These are phyloP conservation scores for Xylaria acuta DNA, from an alignment of 495 filamentous ascomycete species.

Conservation along the genomic window DNA sequence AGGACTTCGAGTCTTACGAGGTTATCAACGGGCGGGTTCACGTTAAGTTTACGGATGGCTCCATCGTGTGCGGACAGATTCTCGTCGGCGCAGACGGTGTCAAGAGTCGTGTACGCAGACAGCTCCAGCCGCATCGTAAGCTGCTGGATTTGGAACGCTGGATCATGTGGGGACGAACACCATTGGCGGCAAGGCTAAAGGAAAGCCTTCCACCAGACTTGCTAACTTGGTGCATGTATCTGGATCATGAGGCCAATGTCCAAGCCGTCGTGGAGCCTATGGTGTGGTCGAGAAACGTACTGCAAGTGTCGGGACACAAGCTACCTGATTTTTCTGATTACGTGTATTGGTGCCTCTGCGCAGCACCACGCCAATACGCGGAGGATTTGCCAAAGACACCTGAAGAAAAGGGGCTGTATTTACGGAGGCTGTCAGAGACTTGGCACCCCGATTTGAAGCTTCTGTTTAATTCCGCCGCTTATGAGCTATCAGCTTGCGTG, in stretches of 20 bases:
- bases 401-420: conserved; percentile 34
- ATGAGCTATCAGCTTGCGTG: conserved; percentile 40
- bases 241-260: conserved; percentile 41
- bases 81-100: conserved; percentile 57
- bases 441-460: conserved; percentile 43
- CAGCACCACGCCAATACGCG: conserved; percentile 28
- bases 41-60: conserved; percentile 50
- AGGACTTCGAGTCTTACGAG: conserved; percentile 46
- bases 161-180: conserved; percentile 52
- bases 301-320: conserved; percentile 35
- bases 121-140: conserved; percentile 49
- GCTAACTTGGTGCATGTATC: conserved; percentile 39
- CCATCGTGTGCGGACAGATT: conserved; percentile 42
- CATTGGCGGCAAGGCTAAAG: conserved; percentile 42
- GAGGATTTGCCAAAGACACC: conserved; percentile 33
- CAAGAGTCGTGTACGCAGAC: conserved; percentile 47
- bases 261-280: conserved; percentile 45
- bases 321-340: conserved; percentile 36
- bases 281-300: conserved; percentile 43
- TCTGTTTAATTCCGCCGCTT: conserved; percentile 46
- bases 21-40: conserved; percentile 38
- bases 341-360: conserved; percentile 33
- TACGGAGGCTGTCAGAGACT: conserved; percentile 30
- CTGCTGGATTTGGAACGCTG: conserved; percentile 52
- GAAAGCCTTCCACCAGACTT: conserved; percentile 32